These are phyloP conservation scores for Ophiostoma sp. DNA, from an alignment of 2,329 filamentous ascomycete species.

Conservation along the genomic window DNA sequence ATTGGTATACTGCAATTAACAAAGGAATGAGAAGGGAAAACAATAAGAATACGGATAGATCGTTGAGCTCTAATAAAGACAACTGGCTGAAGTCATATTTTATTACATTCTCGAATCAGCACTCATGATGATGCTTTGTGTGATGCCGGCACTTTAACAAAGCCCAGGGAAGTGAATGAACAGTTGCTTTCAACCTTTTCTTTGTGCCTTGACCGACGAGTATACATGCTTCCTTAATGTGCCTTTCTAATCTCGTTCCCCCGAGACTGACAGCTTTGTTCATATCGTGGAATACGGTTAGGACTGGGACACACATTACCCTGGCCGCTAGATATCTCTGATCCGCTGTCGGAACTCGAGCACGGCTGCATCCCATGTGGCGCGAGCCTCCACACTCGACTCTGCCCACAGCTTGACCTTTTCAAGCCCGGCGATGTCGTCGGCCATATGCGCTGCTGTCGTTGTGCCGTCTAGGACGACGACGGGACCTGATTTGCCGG, in stretches of 20 bases:
- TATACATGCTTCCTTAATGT: no score
- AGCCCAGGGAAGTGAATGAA: no score
- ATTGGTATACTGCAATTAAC: background rate
- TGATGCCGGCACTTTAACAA: no score
- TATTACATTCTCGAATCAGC: no score
- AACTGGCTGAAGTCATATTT: background rate
- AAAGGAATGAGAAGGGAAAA: background rate
- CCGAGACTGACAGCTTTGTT: no score
- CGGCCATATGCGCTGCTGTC: constrained; percentile 44
- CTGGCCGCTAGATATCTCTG: background rate
- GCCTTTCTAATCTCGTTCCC: no score
- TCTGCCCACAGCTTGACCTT: constrained; percentile 38
- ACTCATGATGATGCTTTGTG: no score
- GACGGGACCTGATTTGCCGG: constrained; percentile 12
- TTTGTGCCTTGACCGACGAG: no score
- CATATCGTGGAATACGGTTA: background rate
- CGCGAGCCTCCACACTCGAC: background rate
- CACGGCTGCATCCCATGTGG: constrained; percentile 21
- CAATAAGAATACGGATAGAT: background rate
- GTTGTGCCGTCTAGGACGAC: constrained; percentile 29
- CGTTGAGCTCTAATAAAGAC: background rate
- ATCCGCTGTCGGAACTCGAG: constrained; percentile 16
- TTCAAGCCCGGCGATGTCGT: constrained; percentile 43
- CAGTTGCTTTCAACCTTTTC: no score
- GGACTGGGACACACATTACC: no score